Evolutionary conservation across 1,284 basidiomycete species (phyloP).

Genomic region (Cutaneotrichosporon sp.): DNA sequence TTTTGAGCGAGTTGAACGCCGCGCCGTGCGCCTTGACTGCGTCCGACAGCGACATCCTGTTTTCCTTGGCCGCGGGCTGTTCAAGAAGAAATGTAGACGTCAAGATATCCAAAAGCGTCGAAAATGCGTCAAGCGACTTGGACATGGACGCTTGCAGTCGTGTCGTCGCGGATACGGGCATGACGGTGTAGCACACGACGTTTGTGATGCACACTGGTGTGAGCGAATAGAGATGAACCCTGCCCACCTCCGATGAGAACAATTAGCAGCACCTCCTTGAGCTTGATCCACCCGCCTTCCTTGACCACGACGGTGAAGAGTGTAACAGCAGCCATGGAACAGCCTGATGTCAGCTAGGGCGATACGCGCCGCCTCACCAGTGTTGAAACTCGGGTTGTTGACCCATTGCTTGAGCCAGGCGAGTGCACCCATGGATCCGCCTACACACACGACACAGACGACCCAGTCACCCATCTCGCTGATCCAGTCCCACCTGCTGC

Average conservation of each 20-base stretch:
- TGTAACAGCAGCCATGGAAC: slow-evolving; percentile 83
- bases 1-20: slow-evolving; percentile 80
- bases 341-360: slow-evolving; percentile 54
- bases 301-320: slow-evolving; percentile 82
- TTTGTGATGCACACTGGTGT: slow-evolving; percentile 63
- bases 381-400: slow-evolving; percentile 81
- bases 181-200: slow-evolving; percentile 72
- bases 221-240: not conserved
- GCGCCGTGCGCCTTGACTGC: slow-evolving; percentile 76
- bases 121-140: slow-evolving; percentile 77
- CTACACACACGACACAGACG: slow-evolving; percentile 72
- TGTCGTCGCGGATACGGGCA: slow-evolving; percentile 75
- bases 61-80: slow-evolving; percentile 28
- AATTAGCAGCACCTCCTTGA: slow-evolving; percentile 69
- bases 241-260: slow-evolving; percentile 60
- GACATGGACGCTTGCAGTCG: slow-evolving; percentile 75
- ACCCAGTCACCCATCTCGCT: slow-evolving; percentile 45
- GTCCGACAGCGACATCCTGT: slow-evolving; percentile 57
- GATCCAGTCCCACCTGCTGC: slow-evolving; percentile 37
- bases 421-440: slow-evolving; percentile 69
- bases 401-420: slow-evolving; percentile 78
- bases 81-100: slow-evolving; percentile 79
- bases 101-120: slow-evolving; percentile 72
- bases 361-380: slow-evolving; percentile 55
- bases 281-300: slow-evolving; percentile 73